Conservation (phyloP, 805 yeast species). For the Yamadazyma olivae region DNA sequence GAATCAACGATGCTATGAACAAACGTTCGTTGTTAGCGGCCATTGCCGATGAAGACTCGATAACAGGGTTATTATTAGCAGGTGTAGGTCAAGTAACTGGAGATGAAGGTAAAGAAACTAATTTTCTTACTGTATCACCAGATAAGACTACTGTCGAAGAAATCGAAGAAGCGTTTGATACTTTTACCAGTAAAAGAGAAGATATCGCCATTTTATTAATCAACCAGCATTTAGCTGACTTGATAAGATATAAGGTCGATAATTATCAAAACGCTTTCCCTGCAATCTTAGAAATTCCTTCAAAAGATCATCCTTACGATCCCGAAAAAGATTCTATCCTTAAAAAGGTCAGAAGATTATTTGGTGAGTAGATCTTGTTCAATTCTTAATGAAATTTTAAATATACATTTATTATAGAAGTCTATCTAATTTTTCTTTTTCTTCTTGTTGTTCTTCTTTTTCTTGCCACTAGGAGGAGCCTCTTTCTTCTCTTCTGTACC, state of each 20-base stretch:
- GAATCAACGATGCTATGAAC: constrained; percentile 39
- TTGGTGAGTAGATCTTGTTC: constrained; percentile 65
- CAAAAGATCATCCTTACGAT: constrained; percentile 95
- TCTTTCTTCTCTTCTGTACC: constrained; percentile 3
- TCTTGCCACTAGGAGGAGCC: too few species aligned
- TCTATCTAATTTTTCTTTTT: constrained; percentile 15
- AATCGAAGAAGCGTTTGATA: constrained; percentile 69
- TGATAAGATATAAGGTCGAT: constrained; percentile 80
- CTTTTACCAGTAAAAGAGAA: constrained; percentile 68
- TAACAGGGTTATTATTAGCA: constrained; percentile 92
- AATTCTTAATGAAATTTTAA: not conserved
- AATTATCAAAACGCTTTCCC: constrained; percentile 89
- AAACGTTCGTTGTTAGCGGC: constrained; percentile 87
- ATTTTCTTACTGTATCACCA: constrained; percentile 76
- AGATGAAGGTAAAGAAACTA: constrained; percentile 66
- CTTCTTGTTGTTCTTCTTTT: constrained; percentile 28
- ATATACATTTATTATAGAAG: constrained; percentile 3
- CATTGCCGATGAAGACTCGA: constrained; percentile 96
- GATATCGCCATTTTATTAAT: constrained; percentile 92
- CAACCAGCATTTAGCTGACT: constrained; percentile 93
- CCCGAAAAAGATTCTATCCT: constrained; percentile 97
- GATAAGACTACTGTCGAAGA: constrained; percentile 76
- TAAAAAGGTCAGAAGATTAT: constrained; percentile 89
- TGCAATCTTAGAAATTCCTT: constrained; percentile 93
- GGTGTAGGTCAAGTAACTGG: constrained; percentile 85